Conservation (phyloP, 192 early-diverging fungal species). For the Podila horticola region DNA sequence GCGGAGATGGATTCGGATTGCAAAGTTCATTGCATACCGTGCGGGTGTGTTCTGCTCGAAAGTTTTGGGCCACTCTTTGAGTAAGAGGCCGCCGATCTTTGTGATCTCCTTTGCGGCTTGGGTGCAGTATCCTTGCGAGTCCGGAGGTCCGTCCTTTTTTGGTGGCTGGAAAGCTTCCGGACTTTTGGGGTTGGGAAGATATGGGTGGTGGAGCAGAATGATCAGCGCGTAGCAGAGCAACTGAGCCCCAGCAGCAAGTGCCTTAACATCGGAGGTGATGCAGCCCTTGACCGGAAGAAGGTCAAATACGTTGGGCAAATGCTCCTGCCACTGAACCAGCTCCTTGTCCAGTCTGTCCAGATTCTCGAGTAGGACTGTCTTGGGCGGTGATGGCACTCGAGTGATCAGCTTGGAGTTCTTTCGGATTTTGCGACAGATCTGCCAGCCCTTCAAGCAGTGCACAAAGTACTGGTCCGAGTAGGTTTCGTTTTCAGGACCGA, state of each 20-base stretch:
- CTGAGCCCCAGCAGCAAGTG: conserved; percentile 31
- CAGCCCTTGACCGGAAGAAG: conserved; percentile 28
- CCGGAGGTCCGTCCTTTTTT: conserved; percentile 11
- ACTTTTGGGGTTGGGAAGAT: conserved; percentile 46
- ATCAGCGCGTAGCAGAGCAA: conserved; percentile 47
- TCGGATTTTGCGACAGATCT: conserved; percentile 40
- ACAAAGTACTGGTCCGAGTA: conserved; percentile 47
- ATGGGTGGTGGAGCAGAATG: conserved; percentile 45
- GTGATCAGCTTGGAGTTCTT: conserved; percentile 42
- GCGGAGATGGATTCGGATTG: conserved; percentile 45
- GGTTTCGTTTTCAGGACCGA: conserved; percentile 37
- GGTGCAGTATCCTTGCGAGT: conserved; percentile 48
- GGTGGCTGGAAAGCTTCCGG: conserved; percentile 35
- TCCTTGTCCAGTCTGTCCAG: conserved; percentile 32
- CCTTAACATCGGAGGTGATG: conserved; percentile 31
- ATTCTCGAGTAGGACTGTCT: conserved; percentile 30
- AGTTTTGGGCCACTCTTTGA: conserved; percentile 32
- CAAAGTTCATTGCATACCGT: conserved; percentile 47
- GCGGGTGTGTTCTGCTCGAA: conserved; percentile 46
- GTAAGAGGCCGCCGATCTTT: conserved; percentile 34
- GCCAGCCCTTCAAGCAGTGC: conserved; percentile 46
- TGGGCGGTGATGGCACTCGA: conserved; percentile 19
- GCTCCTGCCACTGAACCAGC: conserved; percentile 40
- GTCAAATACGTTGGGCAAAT: conserved; percentile 33
- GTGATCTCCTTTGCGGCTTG: conserved; percentile 52